Percentiles rank a stretch among this genome's conserved stretches.
Evolutionary conservation across 768 basidiomycete genomes (phyloP).

Genomic region (Naganishia antarctica): DNA sequence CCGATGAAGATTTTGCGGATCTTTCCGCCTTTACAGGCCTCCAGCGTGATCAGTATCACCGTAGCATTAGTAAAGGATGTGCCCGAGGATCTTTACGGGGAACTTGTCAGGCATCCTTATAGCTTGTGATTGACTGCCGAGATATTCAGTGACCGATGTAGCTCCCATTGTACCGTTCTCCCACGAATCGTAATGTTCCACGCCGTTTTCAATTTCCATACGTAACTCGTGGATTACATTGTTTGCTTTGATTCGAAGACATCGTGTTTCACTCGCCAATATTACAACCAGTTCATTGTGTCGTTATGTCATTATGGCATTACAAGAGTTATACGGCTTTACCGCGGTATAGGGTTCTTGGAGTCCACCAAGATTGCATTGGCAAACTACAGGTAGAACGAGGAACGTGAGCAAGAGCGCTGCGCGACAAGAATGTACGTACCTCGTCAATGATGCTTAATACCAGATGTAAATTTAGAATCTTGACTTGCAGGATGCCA

Average conservation of each 20-base stretch:
- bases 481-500: conserved; percentile 83
- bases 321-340: no score
- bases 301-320: not conserved
- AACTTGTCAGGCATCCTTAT: conserved; percentile 45
- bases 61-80: conserved; percentile 90
- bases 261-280: no score
- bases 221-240: no score
- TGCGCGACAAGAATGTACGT: not conserved
- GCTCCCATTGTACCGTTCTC: not conserved
- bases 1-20: conserved; percentile 92
- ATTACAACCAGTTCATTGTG: no score
- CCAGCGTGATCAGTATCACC: conserved; percentile 83
- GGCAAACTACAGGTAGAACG: not conserved
- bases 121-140: not conserved
- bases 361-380: not conserved
- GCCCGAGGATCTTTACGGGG: conserved; percentile 56
- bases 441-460: conserved; percentile 90
- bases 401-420: not conserved
- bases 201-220: no score
- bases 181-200: not conserved
- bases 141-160: no score
- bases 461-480: conserved; percentile 88
- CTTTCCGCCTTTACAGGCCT: conserved; percentile 83
- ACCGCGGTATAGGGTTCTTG: not conserved
- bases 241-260: no score